Evolutionary conservation across 176 grass and related monocot species (phyloP).

Genomic region (Elymus sibiricus): DNA sequence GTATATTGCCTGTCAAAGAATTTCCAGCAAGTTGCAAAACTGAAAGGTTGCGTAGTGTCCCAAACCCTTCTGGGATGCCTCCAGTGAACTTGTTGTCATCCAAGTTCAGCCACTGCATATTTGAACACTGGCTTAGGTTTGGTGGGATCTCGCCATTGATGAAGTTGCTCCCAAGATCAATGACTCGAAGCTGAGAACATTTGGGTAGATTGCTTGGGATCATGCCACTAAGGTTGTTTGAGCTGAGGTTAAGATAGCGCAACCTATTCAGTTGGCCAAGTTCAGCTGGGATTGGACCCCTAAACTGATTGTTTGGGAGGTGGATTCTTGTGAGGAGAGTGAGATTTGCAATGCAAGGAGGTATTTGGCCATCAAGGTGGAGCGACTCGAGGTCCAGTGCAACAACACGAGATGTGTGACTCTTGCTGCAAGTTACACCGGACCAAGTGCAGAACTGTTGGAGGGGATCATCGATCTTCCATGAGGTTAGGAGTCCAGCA

Average conservation of each 20-base stretch:
- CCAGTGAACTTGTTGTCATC: not conserved
- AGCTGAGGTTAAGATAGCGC: not conserved
- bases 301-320: not conserved
- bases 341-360: not conserved
- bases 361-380: not conserved
- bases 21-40: not conserved
- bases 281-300: not conserved
- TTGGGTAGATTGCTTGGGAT: not conserved
- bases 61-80: slow-evolving; percentile 8
- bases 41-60: slow-evolving; percentile 8
- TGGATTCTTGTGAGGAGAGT: not conserved
- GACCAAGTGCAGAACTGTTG: not conserved
- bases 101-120: not conserved
- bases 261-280: not conserved
- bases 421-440: not conserved
- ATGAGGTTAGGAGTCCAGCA: not conserved
- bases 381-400: not conserved
- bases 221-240: not conserved
- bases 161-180: not conserved
- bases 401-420: not conserved
- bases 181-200: not conserved
- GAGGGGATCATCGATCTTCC: not conserved
- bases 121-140: not conserved
- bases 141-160: too few relatives aligned
- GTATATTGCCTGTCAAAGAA: slow-evolving; percentile 5